Evolutionary conservation across 345 rosid genomes (phyloP).

Genomic region (Bruguiera gymnorhiza): DNA sequence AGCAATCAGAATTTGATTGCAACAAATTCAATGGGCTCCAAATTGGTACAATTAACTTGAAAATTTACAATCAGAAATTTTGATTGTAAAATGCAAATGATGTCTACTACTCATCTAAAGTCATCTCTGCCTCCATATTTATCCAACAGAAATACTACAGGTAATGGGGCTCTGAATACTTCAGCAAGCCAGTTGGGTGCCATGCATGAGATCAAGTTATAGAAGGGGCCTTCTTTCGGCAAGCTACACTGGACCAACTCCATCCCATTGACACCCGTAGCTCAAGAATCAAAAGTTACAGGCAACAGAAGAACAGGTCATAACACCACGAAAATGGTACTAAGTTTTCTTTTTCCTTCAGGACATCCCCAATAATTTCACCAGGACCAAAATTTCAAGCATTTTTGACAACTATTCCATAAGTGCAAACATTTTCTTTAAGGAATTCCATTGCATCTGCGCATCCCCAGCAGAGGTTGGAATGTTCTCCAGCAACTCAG

Average conservation of each 20-base stretch:
- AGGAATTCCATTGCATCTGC: too few species aligned
- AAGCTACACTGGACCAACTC: background rate
- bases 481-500: too few species aligned
- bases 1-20: too few species aligned
- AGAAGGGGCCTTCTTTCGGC: too few species aligned
- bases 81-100: background rate
- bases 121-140: background rate
- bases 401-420: too few species aligned
- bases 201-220: too few species aligned
- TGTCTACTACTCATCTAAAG: background rate
- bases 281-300: background rate
- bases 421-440: too few species aligned
- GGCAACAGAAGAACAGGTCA: background rate
- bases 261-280: background rate
- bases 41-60: background rate
- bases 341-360: background rate
- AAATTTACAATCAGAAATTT: background rate
- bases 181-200: too few species aligned
- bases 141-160: background rate
- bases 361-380: conserved; percentile 5
- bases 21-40: background rate
- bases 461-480: too few species aligned
- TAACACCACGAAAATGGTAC: background rate
- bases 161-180: background rate
- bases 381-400: background rate